Evolutionary conservation across 768 basidiomycete species (phyloP).

Genomic region (Lactifluus subvellereus): DNA sequence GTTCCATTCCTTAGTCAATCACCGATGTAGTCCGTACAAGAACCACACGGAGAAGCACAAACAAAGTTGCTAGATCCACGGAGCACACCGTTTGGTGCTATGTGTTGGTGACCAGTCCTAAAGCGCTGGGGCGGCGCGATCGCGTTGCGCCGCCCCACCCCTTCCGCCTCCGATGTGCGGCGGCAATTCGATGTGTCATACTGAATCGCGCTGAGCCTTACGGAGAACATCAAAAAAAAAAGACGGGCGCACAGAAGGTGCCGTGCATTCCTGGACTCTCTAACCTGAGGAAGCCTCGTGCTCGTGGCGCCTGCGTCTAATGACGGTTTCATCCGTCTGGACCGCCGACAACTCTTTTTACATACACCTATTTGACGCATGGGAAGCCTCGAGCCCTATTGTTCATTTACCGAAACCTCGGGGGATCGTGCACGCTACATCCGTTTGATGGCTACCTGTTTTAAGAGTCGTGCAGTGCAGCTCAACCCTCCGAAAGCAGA

Average conservation of each 20-base stretch:
- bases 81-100: constrained; percentile 3
- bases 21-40: constrained; percentile 2
- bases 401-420: constrained; percentile 7
- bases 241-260: not conserved
- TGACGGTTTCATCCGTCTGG: constrained; percentile 6
- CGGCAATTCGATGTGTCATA: not conserved
- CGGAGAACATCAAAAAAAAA: not conserved
- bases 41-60: constrained; percentile 12
- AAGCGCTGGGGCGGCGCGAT: constrained; percentile 9
- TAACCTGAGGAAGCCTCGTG: constrained; percentile 10
- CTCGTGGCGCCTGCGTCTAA: constrained; percentile 12
- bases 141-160: not conserved
- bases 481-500: constrained; percentile 3
- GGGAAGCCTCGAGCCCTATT: constrained; percentile 2
- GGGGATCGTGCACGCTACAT: constrained; percentile 3
- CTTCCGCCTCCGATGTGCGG: constrained; percentile 3
- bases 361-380: not conserved
- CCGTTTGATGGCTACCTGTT: constrained; percentile 8
- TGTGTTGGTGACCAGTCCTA: not conserved
- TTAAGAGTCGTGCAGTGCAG: constrained; percentile 2
- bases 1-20: constrained; percentile 13
- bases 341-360: constrained; percentile 11
- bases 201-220: not conserved
- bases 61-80: constrained; percentile 10
- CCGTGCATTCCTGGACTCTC: not conserved